Base-by-base conservation (phyloP, 257 asterid species). In the Jasminum sambac region DNA sequence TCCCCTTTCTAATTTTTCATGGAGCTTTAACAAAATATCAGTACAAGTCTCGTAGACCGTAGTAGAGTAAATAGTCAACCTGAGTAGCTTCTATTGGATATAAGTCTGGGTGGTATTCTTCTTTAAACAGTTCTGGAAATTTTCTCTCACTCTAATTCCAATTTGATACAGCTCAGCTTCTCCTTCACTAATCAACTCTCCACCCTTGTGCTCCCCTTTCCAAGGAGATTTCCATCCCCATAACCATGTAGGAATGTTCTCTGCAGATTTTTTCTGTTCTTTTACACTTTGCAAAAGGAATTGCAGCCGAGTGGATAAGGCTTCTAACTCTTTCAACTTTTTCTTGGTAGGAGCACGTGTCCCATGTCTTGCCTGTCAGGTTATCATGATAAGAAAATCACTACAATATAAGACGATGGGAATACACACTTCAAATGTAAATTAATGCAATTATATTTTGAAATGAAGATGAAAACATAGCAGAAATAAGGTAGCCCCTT, bases 301-400 rank as follows among this genome's bases (percentile, higher is more conserved):
- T 82, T 79, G 75, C 70, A 91, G 78, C 50, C 84, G 94, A 73
- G 85, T 69, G 63, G 84, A 84, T 76, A 95, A 80, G 73, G 78
- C 82, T 55, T 84, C 98, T 58, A 95, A 80, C 63, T 79, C 86
- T 80, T 85, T 87, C 80, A 91, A 71, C 82, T 83, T 91, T 81
- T 91, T 95, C 86, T 88, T 91, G 7, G 98, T 95, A 52, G 99
- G 98, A 77, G 99, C 97, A 13, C 99, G 90, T 58, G 99, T 88
- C 40, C 98, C 98, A 72, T 95, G 98, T 83, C 98, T 88, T 70
- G 98, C 95, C 99, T 95, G 82, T 64, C 74, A 72, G 65, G 37
- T 64, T 67, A 74, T 69, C 70, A 74, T 38, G 63, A 76, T 34
- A 52, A 70, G 13, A 64, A 52, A 9, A 70, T 73, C 58, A 71